Conservation (phyloP, 2,329 filamentous ascomycete species). For the Juglanconis sp. region DNA sequence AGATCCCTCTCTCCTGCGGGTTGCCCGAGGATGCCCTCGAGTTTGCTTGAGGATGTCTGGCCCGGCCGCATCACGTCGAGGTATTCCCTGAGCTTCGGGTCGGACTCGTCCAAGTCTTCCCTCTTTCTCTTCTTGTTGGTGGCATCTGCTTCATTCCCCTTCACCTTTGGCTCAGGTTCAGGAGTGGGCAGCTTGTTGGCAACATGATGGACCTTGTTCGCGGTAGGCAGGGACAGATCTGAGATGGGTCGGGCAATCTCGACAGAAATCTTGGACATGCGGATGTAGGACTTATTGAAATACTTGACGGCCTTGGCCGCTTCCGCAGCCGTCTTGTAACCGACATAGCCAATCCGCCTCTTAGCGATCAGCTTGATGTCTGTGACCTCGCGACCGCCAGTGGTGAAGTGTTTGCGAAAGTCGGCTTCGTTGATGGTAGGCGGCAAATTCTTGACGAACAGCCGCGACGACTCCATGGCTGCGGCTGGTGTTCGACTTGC, state of each 20-base stretch:
- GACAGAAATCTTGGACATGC: conserved; percentile 90
- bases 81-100: conserved; percentile 83
- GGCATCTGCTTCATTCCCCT: conserved; percentile 27
- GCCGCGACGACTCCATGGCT: conserved; percentile 57
- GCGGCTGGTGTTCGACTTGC: conserved; percentile 14
- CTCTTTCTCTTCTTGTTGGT: conserved; percentile 67
- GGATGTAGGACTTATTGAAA: conserved; percentile 93
- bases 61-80: conserved; percentile 74
- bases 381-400: conserved; percentile 70
- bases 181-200: conserved; percentile 14
- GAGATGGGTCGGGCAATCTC: conserved; percentile 73
- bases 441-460: conserved; percentile 80
- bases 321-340: conserved; percentile 79
- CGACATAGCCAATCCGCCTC: conserved; percentile 91
- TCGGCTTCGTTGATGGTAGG: conserved; percentile 81
- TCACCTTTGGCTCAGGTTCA: conserved; percentile 14
- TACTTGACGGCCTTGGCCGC: conserved; percentile 84
- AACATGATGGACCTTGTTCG: conserved; percentile 15
- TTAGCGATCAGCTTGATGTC: conserved; percentile 89
- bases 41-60: conserved; percentile 61
- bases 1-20: conserved; percentile 16
- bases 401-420: conserved; percentile 84
- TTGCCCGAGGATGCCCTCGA: conserved; percentile 42
- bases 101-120: conserved; percentile 54
- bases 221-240: conserved; percentile 37